A percentile compares a stretch with the other conserved stretches of the same genome.
phyloP scores from a whole-genome alignment of 2,329 filamentous ascomycete genomes.

The Aspergillus japonicus region DNA sequence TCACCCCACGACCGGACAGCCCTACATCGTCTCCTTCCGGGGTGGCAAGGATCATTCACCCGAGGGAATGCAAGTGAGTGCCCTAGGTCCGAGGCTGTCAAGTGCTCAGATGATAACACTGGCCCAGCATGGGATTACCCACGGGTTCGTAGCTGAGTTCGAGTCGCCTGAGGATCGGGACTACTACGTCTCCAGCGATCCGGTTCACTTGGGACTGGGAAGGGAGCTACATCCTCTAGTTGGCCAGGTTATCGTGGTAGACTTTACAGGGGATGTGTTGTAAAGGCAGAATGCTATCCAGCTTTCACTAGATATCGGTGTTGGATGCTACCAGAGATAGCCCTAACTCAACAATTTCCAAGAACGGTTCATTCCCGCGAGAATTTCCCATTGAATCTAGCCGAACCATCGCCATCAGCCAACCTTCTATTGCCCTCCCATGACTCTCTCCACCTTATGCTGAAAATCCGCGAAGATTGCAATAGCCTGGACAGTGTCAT shows the following conservation, averaged over 20 bases:
- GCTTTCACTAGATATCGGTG: too few relatives aligned
- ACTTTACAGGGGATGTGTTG: background rate
- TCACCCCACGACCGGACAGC: background rate
- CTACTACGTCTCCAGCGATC: conserved; percentile 1
- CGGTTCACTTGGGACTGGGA: background rate
- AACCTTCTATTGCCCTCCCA: background rate
- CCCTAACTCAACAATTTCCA: too few relatives aligned
- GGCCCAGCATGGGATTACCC: background rate
- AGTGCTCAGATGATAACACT: too few relatives aligned
- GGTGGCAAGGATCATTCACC: background rate
- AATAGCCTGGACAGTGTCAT: background rate
- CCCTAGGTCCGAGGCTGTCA: background rate
- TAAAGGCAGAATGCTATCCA: too few relatives aligned
- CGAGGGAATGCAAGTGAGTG: background rate
- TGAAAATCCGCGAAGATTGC: background rate
- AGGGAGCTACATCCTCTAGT: background rate
- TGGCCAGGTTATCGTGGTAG: background rate
- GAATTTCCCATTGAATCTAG: too few relatives aligned
- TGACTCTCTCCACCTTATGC: background rate
- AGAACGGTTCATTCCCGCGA: too few relatives aligned
- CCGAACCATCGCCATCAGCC: too few relatives aligned
- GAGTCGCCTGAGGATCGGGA: background rate
- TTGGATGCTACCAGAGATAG: too few relatives aligned
- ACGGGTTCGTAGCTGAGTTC: conserved; percentile 1
- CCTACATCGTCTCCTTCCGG: conserved; percentile 1